phyloP scores from a whole-genome alignment of 768 basidiomycete species.

The Macrolepiota dolichaula region DNA sequence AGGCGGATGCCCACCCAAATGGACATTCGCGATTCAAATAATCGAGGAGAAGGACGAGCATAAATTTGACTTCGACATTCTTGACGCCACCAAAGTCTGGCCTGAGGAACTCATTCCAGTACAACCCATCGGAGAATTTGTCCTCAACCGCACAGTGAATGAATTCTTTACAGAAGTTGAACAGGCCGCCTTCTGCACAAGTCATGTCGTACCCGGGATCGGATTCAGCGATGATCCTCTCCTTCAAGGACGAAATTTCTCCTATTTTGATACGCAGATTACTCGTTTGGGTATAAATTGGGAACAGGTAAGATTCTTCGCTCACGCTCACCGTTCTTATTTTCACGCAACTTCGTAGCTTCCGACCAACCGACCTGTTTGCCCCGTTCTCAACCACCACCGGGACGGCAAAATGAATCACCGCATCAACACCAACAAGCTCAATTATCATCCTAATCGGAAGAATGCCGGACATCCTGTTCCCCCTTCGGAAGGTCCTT shows the following conservation, averaged over 20 bases:
- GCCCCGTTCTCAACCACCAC: conserved; percentile 69
- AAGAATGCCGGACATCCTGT: conserved; percentile 46
- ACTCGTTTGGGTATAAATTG: conserved; percentile 80
- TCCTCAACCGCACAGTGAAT: conserved; percentile 57
- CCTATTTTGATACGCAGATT: conserved; percentile 84
- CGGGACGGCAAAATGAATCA: conserved; percentile 60
- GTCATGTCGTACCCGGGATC: conserved; percentile 63
- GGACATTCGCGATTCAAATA: conserved; percentile 74
- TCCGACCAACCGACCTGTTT: conserved; percentile 80
- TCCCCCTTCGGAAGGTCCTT: conserved; percentile 50
- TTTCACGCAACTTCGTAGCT: conserved; percentile 35
- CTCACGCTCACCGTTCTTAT: not conserved
- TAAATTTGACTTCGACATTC: conserved; percentile 82
- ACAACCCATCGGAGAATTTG: conserved; percentile 72
- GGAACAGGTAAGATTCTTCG: conserved; percentile 43
- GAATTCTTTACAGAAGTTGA: conserved; percentile 88
- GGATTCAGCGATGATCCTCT: conserved; percentile 77
- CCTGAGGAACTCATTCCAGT: conserved; percentile 80
- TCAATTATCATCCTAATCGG: conserved; percentile 88
- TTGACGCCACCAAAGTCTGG: conserved; percentile 86
- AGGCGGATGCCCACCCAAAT: conserved; percentile 67
- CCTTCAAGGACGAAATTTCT: conserved; percentile 83
- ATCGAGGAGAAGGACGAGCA: conserved; percentile 72
- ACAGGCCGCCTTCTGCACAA: conserved; percentile 87
- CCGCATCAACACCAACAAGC: conserved; percentile 50